A percentile compares a stretch with the other conserved stretches of the same genome.
phyloP scores from a whole-genome alignment of 116 monocot species.

The Phalaenopsis hybrid region DNA sequence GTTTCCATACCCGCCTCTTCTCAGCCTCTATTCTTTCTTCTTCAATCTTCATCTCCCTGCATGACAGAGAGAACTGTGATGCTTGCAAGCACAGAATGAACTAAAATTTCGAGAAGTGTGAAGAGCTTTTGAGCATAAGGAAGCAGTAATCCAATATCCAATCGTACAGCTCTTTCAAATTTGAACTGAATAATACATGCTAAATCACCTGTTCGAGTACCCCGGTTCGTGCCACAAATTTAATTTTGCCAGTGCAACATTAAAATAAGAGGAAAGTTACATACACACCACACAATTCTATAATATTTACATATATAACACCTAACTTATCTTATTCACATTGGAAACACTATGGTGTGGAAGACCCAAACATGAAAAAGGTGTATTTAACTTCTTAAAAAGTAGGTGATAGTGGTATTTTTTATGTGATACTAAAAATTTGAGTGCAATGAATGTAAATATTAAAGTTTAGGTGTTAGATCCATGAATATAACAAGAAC shows the following conservation, averaged over 20 bases:
- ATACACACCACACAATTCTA: too few relatives aligned
- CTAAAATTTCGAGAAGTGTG: neutral
- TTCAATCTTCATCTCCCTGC: conserved; percentile 88
- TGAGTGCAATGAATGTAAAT: too few relatives aligned
- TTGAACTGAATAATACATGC: neutral
- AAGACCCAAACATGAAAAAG: too few relatives aligned
- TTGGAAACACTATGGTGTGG: too few relatives aligned
- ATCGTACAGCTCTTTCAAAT: neutral
- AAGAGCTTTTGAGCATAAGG: neutral
- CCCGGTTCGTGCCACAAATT: neutral
- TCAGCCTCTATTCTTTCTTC: conserved; percentile 89
- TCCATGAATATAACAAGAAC: too few relatives aligned
- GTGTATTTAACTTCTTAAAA: too few relatives aligned
- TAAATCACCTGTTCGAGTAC: neutral
- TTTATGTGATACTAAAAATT: too few relatives aligned
- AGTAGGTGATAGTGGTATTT: too few relatives aligned
- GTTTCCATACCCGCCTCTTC: conserved; percentile 58
- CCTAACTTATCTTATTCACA: too few relatives aligned
- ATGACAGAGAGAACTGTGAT: neutral
- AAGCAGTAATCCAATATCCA: neutral
- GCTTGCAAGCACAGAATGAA: neutral
- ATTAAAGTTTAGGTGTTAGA: too few relatives aligned
- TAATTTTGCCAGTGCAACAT: neutral
- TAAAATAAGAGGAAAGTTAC: too few relatives aligned
- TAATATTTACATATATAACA: too few relatives aligned